Conservation (phyloP, 768 basidiomycete species). For the Xerocomellus chrysenteron region DNA sequence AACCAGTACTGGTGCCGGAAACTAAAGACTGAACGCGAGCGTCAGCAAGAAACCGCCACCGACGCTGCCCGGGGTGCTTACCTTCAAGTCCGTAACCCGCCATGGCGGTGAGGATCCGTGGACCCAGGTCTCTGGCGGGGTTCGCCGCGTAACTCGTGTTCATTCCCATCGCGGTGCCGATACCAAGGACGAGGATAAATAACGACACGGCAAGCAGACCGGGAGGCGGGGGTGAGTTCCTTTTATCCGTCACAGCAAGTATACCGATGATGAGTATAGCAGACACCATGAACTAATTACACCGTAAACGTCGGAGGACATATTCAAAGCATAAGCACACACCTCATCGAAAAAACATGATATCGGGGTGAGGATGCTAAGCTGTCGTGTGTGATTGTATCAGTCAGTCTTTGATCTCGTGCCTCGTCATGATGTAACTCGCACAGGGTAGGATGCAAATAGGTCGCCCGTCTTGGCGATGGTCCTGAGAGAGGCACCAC, state of each 20-base stretch:
- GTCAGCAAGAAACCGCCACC: slow-evolving; percentile 22
- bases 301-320: neutral
- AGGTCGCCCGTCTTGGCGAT: slow-evolving; percentile 49
- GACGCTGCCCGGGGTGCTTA: slow-evolving; percentile 30
- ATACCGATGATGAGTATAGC: slow-evolving; percentile 51
- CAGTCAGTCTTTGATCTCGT: slow-evolving; percentile 1
- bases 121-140: slow-evolving; percentile 66
- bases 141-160: slow-evolving; percentile 64
- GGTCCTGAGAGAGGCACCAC: slow-evolving; percentile 48
- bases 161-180: slow-evolving; percentile 55
- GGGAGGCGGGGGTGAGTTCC: slow-evolving; percentile 45
- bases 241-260: slow-evolving; percentile 51
- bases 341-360: slow-evolving; percentile 47
- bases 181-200: slow-evolving; percentile 54
- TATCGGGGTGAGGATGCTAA: slow-evolving; percentile 36
- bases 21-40: slow-evolving; percentile 10
- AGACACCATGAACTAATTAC: slow-evolving; percentile 49
- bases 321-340: neutral
- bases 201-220: slow-evolving; percentile 54
- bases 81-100: slow-evolving; percentile 53
- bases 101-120: slow-evolving; percentile 61
- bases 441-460: slow-evolving; percentile 57
- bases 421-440: slow-evolving; percentile 7
- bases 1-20: slow-evolving; percentile 60
- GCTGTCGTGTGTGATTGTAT: slow-evolving; percentile 14